Base-by-base conservation (phyloP, 2,329 filamentous ascomycete genomes). In the Fusarium sterilihyphosum region DNA sequence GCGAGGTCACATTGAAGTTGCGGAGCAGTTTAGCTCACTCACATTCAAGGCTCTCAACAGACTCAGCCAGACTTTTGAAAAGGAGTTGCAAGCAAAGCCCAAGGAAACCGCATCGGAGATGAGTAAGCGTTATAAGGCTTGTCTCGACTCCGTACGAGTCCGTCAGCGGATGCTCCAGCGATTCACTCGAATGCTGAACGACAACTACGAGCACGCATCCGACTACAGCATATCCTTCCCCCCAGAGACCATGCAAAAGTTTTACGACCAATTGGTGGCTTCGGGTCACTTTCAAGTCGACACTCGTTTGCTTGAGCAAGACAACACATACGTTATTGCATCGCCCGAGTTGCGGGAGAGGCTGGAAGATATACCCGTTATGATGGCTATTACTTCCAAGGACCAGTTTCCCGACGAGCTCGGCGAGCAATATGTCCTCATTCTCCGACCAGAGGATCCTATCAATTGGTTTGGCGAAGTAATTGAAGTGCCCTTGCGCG, bases 71-170 rank as follows among this genome's bases (percentile, higher is more conserved):
- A 96, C 96, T 24, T 99, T 98, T 77, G 96, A 98, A 82, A 92
- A 92, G 77, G 96, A 99, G 82, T 87, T 98, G 58, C 93, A 96
- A 75, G 90, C 92, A 64, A 93, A 94, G 77, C 92, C 94, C 3
- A 94, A 95, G 76, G 95, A 98, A 83, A 93, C 92, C 65, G 90
- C 92, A 2, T 85, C 90, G 14, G 96, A 98, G 73, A 97, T 98
- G 93, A 97, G 96, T 82, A 98, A 97, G 85, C 91, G 96, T 52
- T 99, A 98, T 86, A 98, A 98, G 84, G 93, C 94, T 71, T 95
- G 95, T 73, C 86, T 99, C 6, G 96, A 99, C 82, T 98, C 96
- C 2, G 97, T 98, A 29, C 94, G 96, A 78, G 95, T 98, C 65
- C 91, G 96, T 29, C 96, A 99, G 83, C 90, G 96, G 82, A 98